Base-by-base conservation (phyloP, 768 basidiomycete species). In the Pleurotus giganteus region DNA sequence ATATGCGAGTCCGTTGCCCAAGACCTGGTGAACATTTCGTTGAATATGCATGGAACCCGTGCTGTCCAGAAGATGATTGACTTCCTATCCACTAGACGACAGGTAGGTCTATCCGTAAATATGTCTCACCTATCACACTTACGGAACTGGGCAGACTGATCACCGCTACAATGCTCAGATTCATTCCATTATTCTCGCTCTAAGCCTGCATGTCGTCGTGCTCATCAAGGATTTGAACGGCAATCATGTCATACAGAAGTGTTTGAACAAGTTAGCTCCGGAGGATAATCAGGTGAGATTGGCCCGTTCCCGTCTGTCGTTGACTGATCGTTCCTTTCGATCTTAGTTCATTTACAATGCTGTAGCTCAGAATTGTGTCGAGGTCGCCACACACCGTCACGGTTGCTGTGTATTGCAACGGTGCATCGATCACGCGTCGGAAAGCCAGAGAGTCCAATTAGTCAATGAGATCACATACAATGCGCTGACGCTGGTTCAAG, bases 61-160 rank as follows among this genome's bases (percentile, higher is more conserved):
- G 97, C 97, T 24, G 97, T 98, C 56, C 97, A 99, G 77, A 98
- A 98, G 78, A 98, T 98, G 96, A 97, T 99, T 59, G 97, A 99
- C 71, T 98, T 97, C 78, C 74, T 99, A 66, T 96, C 95, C 19
- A 94, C 92, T 52, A 86, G 91, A 64, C 79, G 97, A 66, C 93
- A 94, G 89, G 91, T 78, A 76, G 82, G 87, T 83, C 59, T 57
- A 45, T 53, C 65, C 59, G 58, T 61, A 49, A 56, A 59, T 62
- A 54, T 46, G 61, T 61, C 67, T 61, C 69, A 57, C 68, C 70
- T 75, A 71, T 73, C 68, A 70, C 74, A 77, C 80, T 86, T 71
- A 86, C 82, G 62, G 69, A 63, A 55, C 63, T 63, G 63, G 70
- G 65, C 79, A 91, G 88, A 79, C 88, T 80, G 88, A 91, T 80